A percentile compares a stretch with the other conserved stretches of the same genome.
These are phyloP conservation scores for Chrysoporthe austroafricana DNA, from an alignment of 2,329 filamentous ascomycete species.

Conservation along the genomic window DNA sequence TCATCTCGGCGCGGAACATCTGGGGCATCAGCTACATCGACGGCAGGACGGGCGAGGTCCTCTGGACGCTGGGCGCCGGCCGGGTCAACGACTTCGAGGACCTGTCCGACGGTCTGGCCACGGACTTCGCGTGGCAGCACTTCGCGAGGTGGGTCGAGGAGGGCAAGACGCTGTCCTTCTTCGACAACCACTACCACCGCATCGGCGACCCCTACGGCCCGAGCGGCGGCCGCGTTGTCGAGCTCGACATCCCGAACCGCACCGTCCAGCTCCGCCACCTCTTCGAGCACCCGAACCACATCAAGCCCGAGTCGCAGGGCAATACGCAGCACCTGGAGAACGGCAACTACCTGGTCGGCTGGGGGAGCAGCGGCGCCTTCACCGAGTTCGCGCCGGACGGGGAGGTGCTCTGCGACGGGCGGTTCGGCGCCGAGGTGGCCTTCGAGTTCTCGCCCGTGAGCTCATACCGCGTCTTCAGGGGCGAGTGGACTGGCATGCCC, in stretches of 20 bases:
- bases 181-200: slow-evolving; percentile 40
- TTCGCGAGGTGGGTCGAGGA: slow-evolving; percentile 37
- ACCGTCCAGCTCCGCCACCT: slow-evolving; percentile 37
- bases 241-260: slow-evolving; percentile 35
- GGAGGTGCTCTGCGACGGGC: slow-evolving; percentile 30
- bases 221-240: slow-evolving; percentile 32
- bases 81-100: slow-evolving; percentile 41
- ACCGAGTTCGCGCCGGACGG: slow-evolving; percentile 29
- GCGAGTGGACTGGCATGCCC: slow-evolving; percentile 28
- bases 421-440: slow-evolving; percentile 27
- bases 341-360: slow-evolving; percentile 59
- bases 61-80: slow-evolving; percentile 43
- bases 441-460: slow-evolving; percentile 29
- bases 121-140: slow-evolving; percentile 45
- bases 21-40: slow-evolving; percentile 36
- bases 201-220: slow-evolving; percentile 28
- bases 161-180: slow-evolving; percentile 39
- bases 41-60: slow-evolving; percentile 35
- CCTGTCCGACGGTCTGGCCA: slow-evolving; percentile 39
- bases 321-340: slow-evolving; percentile 58
- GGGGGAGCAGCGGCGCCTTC: slow-evolving; percentile 38
- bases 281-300: slow-evolving; percentile 36
- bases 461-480: slow-evolving; percentile 31
- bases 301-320: slow-evolving; percentile 39
- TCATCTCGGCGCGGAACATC: slow-evolving; percentile 40